These are phyloP conservation scores for Carex pumila DNA, from an alignment of 176 grass and related monocot species.

Conservation along the genomic window DNA sequence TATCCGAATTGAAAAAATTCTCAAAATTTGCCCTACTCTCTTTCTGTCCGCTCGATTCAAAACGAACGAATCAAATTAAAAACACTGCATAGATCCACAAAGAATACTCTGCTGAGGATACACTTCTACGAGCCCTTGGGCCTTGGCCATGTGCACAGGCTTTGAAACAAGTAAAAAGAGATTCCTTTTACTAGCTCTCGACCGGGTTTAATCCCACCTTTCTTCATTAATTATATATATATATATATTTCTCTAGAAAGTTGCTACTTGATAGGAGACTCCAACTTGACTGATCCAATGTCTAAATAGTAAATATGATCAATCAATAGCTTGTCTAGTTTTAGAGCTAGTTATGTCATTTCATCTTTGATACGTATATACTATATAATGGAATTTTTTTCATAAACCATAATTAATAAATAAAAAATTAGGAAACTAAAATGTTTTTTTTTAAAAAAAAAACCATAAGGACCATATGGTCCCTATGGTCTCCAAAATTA, in stretches of 20 bases:
- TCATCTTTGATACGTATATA: not conserved
- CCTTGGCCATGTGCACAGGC: conserved; percentile 1
- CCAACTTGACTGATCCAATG: not conserved
- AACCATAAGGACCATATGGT: too few relatives aligned
- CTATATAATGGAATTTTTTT: too few relatives aligned
- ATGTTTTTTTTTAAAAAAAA: too few relatives aligned
- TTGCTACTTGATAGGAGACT: not conserved
- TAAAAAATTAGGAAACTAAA: too few relatives aligned
- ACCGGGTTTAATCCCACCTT: not conserved
- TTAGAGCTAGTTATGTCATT: not conserved
- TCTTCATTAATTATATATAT: not conserved
- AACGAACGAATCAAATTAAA: too few relatives aligned
- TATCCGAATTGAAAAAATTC: too few relatives aligned
- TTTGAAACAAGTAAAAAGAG: conserved; percentile 14
- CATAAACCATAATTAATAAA: too few relatives aligned
- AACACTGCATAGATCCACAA: too few relatives aligned
- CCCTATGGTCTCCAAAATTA: too few relatives aligned
- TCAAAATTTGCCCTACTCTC: too few relatives aligned
- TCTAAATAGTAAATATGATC: not conserved
- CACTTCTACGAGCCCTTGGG: conserved; percentile 10
- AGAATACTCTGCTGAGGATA: too few relatives aligned
- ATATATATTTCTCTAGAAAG: not conserved
- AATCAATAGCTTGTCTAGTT: not conserved
- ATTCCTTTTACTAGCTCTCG: not conserved
- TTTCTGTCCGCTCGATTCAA: too few relatives aligned